These are phyloP conservation scores for Penicillium sp. DNA, from an alignment of 2,329 filamentous ascomycete genomes.

Conservation along the genomic window DNA sequence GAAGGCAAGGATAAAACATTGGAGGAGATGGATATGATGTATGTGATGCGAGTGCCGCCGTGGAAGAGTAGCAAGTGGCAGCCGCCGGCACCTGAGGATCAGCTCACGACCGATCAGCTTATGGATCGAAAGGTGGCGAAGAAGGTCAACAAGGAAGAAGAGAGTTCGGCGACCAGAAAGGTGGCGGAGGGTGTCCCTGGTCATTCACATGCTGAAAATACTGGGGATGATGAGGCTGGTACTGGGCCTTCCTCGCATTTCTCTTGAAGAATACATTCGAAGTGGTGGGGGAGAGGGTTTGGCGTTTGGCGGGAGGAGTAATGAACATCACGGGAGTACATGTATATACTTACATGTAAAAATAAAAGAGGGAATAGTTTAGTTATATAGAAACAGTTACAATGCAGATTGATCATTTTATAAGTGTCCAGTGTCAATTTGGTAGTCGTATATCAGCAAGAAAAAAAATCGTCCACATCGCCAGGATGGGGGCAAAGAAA, in stretches of 20 bases:
- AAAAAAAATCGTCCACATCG: slow-evolving; percentile 10
- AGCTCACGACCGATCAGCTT: slow-evolving; percentile 27
- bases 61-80: slow-evolving; percentile 56
- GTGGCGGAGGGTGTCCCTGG: slow-evolving; percentile 9
- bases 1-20: slow-evolving; percentile 68
- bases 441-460: slow-evolving; percentile 5
- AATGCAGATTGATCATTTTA: no score
- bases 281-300: background rate
- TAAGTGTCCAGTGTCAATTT: slow-evolving; percentile 13
- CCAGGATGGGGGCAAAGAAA: slow-evolving; percentile 11
- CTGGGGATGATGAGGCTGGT: slow-evolving; percentile 13
- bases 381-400: background rate
- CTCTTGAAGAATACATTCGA: background rate
- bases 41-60: slow-evolving; percentile 61
- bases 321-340: background rate
- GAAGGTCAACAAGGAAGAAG: slow-evolving; percentile 19
- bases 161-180: slow-evolving; percentile 10
- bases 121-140: slow-evolving; percentile 25
- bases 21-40: slow-evolving; percentile 76
- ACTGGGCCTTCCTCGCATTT: slow-evolving; percentile 22
- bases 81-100: slow-evolving; percentile 26
- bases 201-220: slow-evolving; percentile 25
- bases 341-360: no score
- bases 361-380: background rate
- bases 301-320: no score